phyloP scores from a whole-genome alignment of 306 rosid genomes.

The Dryas drummondii region DNA sequence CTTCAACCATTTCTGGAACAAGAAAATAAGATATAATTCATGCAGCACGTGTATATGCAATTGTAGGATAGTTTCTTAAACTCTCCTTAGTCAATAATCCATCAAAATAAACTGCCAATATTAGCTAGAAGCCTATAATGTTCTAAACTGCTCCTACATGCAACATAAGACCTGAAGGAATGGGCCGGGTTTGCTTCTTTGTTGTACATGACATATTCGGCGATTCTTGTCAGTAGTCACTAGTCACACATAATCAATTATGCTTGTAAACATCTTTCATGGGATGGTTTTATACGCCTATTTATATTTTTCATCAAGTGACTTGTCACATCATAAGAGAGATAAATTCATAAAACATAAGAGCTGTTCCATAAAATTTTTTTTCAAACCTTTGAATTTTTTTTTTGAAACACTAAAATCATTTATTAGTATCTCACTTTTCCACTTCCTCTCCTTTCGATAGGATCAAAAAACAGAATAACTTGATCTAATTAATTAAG shows the following conservation, averaged over 20 bases:
- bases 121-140: no score
- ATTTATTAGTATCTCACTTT: neutral
- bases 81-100: neutral
- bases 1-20: constrained; percentile 46
- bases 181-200: neutral
- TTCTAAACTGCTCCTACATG: no score
- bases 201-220: neutral
- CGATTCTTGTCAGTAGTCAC: neutral
- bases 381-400: no score
- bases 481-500: neutral
- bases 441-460: neutral
- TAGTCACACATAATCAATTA: neutral
- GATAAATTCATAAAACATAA: no score
- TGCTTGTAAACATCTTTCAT: neutral
- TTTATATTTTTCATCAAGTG: no score
- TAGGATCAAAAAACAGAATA: neutral
- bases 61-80: neutral
- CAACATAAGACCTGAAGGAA: neutral
- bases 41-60: neutral
- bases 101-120: neutral
- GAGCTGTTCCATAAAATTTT: no score
- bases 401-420: neutral
- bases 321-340: no score
- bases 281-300: neutral
- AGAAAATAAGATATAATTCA: neutral